Evolutionary conservation across 2,329 filamentous ascomycete genomes (phyloP).

Genomic region (Epichloe elymi): DNA sequence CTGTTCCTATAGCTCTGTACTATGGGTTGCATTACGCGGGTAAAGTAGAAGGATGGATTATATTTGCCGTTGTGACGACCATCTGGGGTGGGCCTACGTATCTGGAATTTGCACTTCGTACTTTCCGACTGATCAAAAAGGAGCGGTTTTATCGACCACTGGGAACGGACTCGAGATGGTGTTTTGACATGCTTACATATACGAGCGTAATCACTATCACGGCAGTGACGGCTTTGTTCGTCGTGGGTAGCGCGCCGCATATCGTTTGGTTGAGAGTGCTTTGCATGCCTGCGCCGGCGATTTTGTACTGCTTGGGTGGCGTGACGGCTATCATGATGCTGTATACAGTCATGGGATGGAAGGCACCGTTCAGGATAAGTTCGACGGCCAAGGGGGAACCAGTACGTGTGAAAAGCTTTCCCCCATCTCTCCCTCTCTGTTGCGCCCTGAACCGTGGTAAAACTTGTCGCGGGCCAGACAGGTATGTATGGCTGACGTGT

Average conservation of each 20-base stretch:
- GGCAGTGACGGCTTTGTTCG: conserved; percentile 34
- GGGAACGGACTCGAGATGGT: conserved; percentile 32
- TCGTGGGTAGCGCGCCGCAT: conserved; percentile 37
- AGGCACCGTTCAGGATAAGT: conserved; percentile 48
- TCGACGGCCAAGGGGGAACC: conserved; percentile 41
- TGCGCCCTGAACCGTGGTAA: no score
- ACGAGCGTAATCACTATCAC: conserved; percentile 33
- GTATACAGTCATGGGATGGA: conserved; percentile 23
- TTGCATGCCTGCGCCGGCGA: conserved; percentile 37
- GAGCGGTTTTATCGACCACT: conserved; percentile 36
- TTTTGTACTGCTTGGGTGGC: conserved; percentile 33
- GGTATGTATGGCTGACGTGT: background rate
- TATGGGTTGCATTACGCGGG: conserved; percentile 34
- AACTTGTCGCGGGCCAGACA: no score
- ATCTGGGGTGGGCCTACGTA: conserved; percentile 44
- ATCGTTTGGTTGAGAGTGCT: conserved; percentile 35
- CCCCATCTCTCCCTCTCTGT: background rate
- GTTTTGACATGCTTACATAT: conserved; percentile 35
- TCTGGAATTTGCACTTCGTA: conserved; percentile 36
- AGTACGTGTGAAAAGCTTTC: conserved; percentile 11
- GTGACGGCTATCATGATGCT: conserved; percentile 25
- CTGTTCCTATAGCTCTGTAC: conserved; percentile 37
- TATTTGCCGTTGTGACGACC: conserved; percentile 40
- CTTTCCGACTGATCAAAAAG: conserved; percentile 33
- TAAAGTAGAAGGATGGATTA: conserved; percentile 25